Base-by-base conservation (phyloP, 495 filamentous ascomycete species). In the Articulospora tetracladia region DNA sequence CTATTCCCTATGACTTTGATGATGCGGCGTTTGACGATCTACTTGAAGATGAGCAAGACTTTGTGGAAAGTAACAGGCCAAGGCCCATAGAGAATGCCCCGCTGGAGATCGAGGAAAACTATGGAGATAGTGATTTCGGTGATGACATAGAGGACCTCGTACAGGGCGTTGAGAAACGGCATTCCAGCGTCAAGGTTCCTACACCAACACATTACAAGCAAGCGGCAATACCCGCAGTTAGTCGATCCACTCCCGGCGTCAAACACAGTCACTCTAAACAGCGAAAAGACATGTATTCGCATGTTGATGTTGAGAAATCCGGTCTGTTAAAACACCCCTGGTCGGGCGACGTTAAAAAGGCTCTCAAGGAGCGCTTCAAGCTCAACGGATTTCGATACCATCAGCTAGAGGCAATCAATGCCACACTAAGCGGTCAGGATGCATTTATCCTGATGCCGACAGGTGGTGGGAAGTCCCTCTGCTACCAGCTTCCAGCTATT, bases 391-490 rank as follows among this genome's bases (percentile, higher is more conserved):
- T 98, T 68, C 83, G 95, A 8, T 80, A 81, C n/a, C 92, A 96
- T 66, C 94, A 99, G 66, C 82, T 98, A 10, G 90, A 97, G 71
- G 94, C 94, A 7, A 94, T 99, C 71, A 96, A 98, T 72, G 88
- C 93, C 8, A 97, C 94, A 0, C 75, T 99, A 36, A 76, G 75
- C 30, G 93, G 92, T 0, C 87, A 93, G 64, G 92, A 98, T 72
- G 85, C 86, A 0, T 98, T 99, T 68, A 88, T 98, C 15, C 73
- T 98, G 24, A 98, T 99, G 94, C 95, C 94, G 26, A 99, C 94
- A 2, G 94, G 95, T 44, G 95, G 94, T 53, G 94, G 94, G 17
- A 98, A 99, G 69, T 97, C 92, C 13, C 77, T 99, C 11, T 98
- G 95, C 70, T 99, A 98, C 70, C 94, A 99, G 66, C 76, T 99